Base-by-base conservation (phyloP, 148 eudicot genomes). In the Vaccinium macrocarpon region DNA sequence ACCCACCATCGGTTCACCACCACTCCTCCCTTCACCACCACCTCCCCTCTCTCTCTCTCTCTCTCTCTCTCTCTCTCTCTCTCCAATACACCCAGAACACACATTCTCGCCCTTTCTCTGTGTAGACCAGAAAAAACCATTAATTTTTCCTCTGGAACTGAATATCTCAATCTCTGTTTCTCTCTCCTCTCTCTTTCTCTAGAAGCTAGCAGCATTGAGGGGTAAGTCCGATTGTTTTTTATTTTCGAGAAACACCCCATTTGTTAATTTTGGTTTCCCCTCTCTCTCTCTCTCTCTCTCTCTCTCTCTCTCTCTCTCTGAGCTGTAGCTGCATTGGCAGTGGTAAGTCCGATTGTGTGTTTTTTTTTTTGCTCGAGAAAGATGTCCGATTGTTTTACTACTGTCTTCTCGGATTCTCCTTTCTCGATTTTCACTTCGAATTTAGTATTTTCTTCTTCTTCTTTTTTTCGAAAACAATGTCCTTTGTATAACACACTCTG, bases 391-490 rank as follows among this genome's bases (percentile, higher is more conserved):
- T 35, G 38, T 35, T 35, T 35, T 35, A 35, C 38, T 35, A 23
- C 71, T 10, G 16, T 68, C 73, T 68, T 27, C 73, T 66, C 72
- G 72, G 35, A 66, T 66, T 66, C 72, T 66, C 11, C 72, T 66
- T 25, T 66, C 71, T 66, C 35, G 71, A 23, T 9, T 66, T 3
- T 64, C 71, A 64, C 73, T 27, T 27, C 73, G 18, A 38, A 12
- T 68, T 35, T 35, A 35, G 73, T 27, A 27, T 27, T 14, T 32
- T 10, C n/a, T n/a, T 13, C 8, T 61, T n/a, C 8, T 25, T 14
- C 72, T 10, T 15, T n/a, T 61, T n/a, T 21, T 25, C 27, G 1
- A 66, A 66, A 66, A 66, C 72, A 16, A n/a, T 59, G 12, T 32
- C 10, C 27, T 59, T 2, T 66, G 25, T 10, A 2, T 66, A 62